phyloP scores from a whole-genome alignment of 176 grass and related monocot genomes.

The Oryza punctata region DNA sequence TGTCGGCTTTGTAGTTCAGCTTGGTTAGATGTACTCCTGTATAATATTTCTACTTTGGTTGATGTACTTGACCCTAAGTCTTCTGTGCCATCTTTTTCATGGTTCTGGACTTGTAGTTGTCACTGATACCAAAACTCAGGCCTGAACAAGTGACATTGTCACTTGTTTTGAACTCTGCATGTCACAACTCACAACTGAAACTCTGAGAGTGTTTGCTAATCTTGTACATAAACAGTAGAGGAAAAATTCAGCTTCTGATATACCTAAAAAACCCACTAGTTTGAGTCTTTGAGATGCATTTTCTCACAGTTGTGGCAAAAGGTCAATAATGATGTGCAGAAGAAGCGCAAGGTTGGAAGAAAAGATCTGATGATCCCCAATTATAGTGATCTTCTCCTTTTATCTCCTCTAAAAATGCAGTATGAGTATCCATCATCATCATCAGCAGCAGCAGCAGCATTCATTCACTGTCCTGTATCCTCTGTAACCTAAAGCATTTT shows the following conservation, averaged over 20 bases:
- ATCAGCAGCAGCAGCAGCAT: too few relatives aligned
- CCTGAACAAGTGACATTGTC: background rate
- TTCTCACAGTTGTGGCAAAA: background rate
- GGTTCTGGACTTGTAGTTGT: background rate
- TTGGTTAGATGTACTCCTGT: constrained; percentile 16
- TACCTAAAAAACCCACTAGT: constrained; percentile 1
- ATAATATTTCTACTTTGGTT: background rate
- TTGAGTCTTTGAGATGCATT: background rate
- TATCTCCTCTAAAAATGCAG: background rate
- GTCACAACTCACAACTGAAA: background rate
- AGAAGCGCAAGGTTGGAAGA: background rate
- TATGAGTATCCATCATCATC: background rate
- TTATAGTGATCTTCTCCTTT: background rate
- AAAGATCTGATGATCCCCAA: background rate
- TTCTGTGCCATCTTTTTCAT: background rate
- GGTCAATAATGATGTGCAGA: constrained; percentile 4
- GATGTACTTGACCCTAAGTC: background rate
- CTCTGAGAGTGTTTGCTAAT: background rate
- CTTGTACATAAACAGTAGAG: background rate
- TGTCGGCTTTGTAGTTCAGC: background rate
- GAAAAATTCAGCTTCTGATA: background rate
- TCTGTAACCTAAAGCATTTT: background rate
- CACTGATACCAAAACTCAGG: background rate
- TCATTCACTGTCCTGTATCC: constrained; percentile 11
- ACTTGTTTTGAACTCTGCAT: background rate